Conservation (phyloP, 2,329 filamentous ascomycete genomes). For the Ceratocystis cubensis region DNA sequence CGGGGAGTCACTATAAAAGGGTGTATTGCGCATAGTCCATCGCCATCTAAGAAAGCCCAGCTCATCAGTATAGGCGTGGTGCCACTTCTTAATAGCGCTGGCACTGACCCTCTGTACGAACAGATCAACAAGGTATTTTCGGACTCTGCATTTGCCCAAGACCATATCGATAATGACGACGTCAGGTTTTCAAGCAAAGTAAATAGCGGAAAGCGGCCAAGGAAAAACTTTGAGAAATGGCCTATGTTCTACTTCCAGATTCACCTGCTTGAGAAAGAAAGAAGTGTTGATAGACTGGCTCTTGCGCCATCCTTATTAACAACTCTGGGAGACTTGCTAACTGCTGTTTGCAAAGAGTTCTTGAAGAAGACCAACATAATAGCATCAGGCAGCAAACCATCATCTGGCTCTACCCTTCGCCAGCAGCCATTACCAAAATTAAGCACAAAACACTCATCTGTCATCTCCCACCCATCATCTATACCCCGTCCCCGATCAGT, state of each 20-base stretch:
- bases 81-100: constrained; percentile 45
- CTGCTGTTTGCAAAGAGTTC: constrained; percentile 59
- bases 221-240: constrained; percentile 65
- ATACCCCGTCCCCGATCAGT: constrained; percentile 22
- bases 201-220: constrained; percentile 33
- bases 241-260: constrained; percentile 82
- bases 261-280: constrained; percentile 26
- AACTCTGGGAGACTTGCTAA: constrained; percentile 45
- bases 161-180: constrained; percentile 35
- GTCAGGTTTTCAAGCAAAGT: constrained; percentile 28
- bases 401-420: background rate
- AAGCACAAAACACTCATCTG: constrained; percentile 45
- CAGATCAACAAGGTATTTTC: constrained; percentile 67
- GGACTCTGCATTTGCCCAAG: constrained; percentile 61
- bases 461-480: constrained; percentile 33
- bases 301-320: background rate
- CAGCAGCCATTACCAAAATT: background rate
- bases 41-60: constrained; percentile 59
- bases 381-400: background rate
- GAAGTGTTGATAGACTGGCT: constrained; percentile 2
- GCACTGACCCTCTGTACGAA: constrained; percentile 57
- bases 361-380: constrained; percentile 42
- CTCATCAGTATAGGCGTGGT: constrained; percentile 69
- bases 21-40: constrained; percentile 57
- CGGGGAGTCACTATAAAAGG: constrained; percentile 51